Evolutionary conservation across 495 filamentous ascomycete species (phyloP), one percentile per base, ranked within the genome.

Genomic region (Tuber brumale): DNA sequence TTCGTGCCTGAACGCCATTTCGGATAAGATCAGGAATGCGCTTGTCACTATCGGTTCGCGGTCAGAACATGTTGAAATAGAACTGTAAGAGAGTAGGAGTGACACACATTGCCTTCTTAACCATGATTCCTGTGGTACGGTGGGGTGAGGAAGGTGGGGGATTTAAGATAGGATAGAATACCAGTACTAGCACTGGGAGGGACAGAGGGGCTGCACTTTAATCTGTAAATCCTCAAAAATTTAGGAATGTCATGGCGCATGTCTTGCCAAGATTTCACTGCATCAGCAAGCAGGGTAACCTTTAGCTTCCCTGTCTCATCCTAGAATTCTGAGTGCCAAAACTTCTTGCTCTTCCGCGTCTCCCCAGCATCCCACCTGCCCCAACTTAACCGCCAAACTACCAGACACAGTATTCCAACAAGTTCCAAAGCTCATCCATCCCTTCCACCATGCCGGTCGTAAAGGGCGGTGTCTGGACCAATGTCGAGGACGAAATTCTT

Each of bases 401-500:
- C 89, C 89, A 46, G 88, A 81, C 12, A 85, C 77, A 43, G 89
- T 86, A 35, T 88, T 87, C 43, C 71, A 48, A 88, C 72, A n/a
- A 90, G 86, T 2, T 88, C 89, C 69, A 90, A 76, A 73, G 14
- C 27, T 35, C 57, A 12, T 19, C 57, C 14, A 19, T 27, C 31
- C 31, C 14, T 66, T 35, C 81, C 83, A 90, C 80, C 76, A 99
- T 97, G 95, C 93, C 94, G 82, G 94, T 97, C 84, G 95, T 97
- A 84, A 97, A 99, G 87, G 95, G 95, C 86, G 95, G 95, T 82
- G 95, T 97, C 80, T 99, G 95, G 92, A 90, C 88, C 76, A 88
- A 87, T 81, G 88, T 87, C 74, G 88, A 88, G 86, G 95, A 99
- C 86, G 95, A 99, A 85, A 95, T 99, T 81, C 93, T 98, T 86